These are phyloP conservation scores for Juglanconis sp. DNA, from an alignment of 2,329 filamentous ascomycete species.

Conservation along the genomic window DNA sequence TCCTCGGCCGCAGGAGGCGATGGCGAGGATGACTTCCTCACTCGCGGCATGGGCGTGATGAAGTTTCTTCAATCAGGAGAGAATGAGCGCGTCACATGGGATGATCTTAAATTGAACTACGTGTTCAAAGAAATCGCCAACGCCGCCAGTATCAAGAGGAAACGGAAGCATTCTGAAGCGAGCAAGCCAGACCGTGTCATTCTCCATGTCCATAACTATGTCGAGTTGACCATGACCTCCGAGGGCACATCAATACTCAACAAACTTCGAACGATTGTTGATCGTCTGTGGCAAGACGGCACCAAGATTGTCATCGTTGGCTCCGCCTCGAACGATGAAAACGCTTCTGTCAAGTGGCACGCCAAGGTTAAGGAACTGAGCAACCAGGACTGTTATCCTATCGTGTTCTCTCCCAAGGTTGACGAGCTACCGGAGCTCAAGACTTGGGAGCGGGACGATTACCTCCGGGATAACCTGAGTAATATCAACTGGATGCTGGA, in stretches of 20 bases:
- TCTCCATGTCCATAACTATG: slow-evolving; percentile 76
- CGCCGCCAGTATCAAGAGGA: slow-evolving; percentile 39
- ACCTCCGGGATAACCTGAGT: slow-evolving; percentile 42
- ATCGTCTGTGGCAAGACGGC: slow-evolving; percentile 68
- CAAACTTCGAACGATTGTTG: slow-evolving; percentile 68
- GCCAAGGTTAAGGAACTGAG: slow-evolving; percentile 29
- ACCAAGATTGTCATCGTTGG: slow-evolving; percentile 74
- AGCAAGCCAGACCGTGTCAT: slow-evolving; percentile 48
- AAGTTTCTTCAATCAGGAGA: slow-evolving; percentile 28
- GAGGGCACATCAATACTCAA: slow-evolving; percentile 68
- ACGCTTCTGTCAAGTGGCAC: slow-evolving; percentile 27
- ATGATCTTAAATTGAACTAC: slow-evolving; percentile 58
- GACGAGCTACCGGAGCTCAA: slow-evolving; percentile 10
- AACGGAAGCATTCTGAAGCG: slow-evolving; percentile 12
- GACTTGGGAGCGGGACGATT: slow-evolving; percentile 30
- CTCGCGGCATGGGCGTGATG: slow-evolving; percentile 22
- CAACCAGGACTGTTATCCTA: slow-evolving; percentile 28
- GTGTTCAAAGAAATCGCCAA: slow-evolving; percentile 55
- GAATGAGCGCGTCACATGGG: slow-evolving; percentile 49
- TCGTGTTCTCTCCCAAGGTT: slow-evolving; percentile 9
- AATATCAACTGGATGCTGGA: slow-evolving; percentile 47
- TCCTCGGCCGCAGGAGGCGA: slow-evolving; percentile 38
- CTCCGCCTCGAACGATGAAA: slow-evolving; percentile 60
- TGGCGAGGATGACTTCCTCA: slow-evolving; percentile 27
- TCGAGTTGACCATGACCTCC: slow-evolving; percentile 67